Conservation (phyloP, 176 grass and related monocot species). For the Alloteropsis semialata region DNA sequence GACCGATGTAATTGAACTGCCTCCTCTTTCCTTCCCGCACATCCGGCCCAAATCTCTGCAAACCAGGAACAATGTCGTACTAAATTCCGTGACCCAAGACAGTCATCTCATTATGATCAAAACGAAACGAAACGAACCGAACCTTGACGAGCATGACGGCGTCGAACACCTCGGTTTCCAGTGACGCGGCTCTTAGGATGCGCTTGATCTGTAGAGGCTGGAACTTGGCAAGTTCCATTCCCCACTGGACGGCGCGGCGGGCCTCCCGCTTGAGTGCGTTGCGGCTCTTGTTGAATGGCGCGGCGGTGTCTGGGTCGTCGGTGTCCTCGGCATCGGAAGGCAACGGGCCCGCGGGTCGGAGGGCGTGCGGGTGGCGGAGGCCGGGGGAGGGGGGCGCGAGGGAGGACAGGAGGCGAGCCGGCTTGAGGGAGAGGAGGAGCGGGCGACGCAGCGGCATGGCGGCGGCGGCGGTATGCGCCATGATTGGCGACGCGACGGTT, state of each 20-base stretch:
- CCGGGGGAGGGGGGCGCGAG: background rate
- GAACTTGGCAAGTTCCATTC: slow-evolving; percentile 82
- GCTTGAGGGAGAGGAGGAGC: slow-evolving; percentile 31
- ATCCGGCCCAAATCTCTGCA: slow-evolving; percentile 76
- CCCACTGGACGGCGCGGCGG: slow-evolving; percentile 73
- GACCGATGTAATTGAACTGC: slow-evolving; percentile 94
- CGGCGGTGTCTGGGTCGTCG: slow-evolving; percentile 20
- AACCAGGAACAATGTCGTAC: background rate
- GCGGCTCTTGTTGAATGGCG: slow-evolving; percentile 50
- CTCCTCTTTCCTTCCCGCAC: slow-evolving; percentile 89
- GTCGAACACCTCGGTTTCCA: slow-evolving; percentile 79
- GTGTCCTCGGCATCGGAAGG: slow-evolving; percentile 34
- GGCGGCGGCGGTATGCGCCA: slow-evolving; percentile 31
- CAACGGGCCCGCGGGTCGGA: slow-evolving; percentile 35
- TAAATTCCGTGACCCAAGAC: background rate
- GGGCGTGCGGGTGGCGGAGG: slow-evolving; percentile 9
- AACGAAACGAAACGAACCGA: background rate
- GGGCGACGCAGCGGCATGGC: slow-evolving; percentile 38
- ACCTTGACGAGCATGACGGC: slow-evolving; percentile 88
- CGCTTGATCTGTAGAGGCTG: slow-evolving; percentile 72
- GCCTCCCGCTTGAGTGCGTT: slow-evolving; percentile 89
- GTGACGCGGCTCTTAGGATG: slow-evolving; percentile 70
- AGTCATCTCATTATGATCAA: background rate
- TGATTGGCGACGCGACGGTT: background rate
- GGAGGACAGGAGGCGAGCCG: slow-evolving; percentile 28